A percentile compares a stretch with the other conserved stretches of the same genome.
Evolutionary conservation across 2,329 filamentous ascomycete genomes (phyloP).

Genomic region (Colletotrichum sidae): DNA sequence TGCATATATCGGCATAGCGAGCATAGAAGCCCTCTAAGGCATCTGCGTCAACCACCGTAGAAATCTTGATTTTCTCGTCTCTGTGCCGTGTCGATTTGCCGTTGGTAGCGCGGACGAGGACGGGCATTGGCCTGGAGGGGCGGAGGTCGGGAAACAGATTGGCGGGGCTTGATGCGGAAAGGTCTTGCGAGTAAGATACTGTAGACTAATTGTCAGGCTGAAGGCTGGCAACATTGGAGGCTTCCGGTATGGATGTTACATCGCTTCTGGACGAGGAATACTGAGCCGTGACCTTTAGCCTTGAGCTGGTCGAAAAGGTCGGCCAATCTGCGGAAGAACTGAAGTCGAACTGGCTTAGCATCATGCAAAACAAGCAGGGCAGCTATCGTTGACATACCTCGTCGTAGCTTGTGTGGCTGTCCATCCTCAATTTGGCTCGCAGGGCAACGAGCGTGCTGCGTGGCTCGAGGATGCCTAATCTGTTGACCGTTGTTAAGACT

Average conservation of each 20-base stretch:
- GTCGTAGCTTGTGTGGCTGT: slow-evolving; percentile 67
- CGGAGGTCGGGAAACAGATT: slow-evolving; percentile 71
- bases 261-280: slow-evolving; percentile 83
- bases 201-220: slow-evolving; percentile 13
- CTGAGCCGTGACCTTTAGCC: slow-evolving; percentile 76
- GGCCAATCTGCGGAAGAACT: slow-evolving; percentile 80
- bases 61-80: slow-evolving; percentile 76
- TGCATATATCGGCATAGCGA: slow-evolving; percentile 91
- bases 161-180: slow-evolving; percentile 52
- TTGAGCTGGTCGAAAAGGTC: slow-evolving; percentile 76
- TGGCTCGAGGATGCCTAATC: too few species aligned
- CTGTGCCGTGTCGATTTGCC: slow-evolving; percentile 73
- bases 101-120: slow-evolving; percentile 88
- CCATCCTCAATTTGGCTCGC: slow-evolving; percentile 42
- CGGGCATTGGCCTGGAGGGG: slow-evolving; percentile 70
- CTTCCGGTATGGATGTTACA: slow-evolving; percentile 54
- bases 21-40: slow-evolving; percentile 84
- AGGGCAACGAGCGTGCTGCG: too few species aligned
- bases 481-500: too few species aligned
- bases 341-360: slow-evolving; percentile 26
- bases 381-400: slow-evolving; percentile 57
- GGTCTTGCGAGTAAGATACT: slow-evolving; percentile 59
- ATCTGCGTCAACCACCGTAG: slow-evolving; percentile 82
- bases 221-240: slow-evolving; percentile 4
- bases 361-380: neutral